Evolutionary conservation across 2,329 filamentous ascomycete species (phyloP), one percentile per base, ranked within the genome.

Genomic region (Sporothrix pseudoabietina): DNA sequence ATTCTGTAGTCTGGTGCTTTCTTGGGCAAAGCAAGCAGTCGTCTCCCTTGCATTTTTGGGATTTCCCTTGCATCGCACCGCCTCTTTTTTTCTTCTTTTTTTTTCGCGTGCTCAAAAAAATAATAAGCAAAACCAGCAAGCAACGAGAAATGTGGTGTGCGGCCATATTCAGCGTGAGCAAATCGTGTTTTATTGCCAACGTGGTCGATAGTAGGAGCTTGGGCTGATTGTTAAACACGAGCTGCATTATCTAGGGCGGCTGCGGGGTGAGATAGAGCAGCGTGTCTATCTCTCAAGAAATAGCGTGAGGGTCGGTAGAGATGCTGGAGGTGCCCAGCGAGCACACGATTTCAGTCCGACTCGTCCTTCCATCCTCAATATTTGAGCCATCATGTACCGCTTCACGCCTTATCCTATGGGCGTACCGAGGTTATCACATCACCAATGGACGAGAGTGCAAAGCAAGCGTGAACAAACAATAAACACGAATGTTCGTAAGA

Each of bases 1-100:
- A 41, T 30, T 41, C 9, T 19, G 7, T 12, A 59, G 55, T 30
- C 59, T 35, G 39, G n/a, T 26, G 35, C n/a, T 44, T 41, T 32
- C 14, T 41, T 14, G 22, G 41, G 26, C 22, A 66, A 30, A 16
- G 41, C 5, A 19, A 10, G 16, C 26, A 9, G 22, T 32, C 63
- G 22, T 32, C 63, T 49, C 63, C 63, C 63, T 66, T 66, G 41
- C 63, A 49, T 44, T 63, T 66, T 9, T 35, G 5, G 8, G 8
- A 2, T 35, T 65, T 16, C 22, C 63, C 63, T 66, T 66, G 41
- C 63, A 47, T 66, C 12, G 63, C 63, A 32, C 44, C 14, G 41
- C 26, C 63, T 66, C 41, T 66, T 30, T 6, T 66, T 26, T 3
- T 63, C 5, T 55, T 55, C 12, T 65, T 3, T 63, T 12, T 55